Conservation (phyloP, 225 moss, liverwort and hornwort genomes). For the Antitrichia curtipendula region DNA sequence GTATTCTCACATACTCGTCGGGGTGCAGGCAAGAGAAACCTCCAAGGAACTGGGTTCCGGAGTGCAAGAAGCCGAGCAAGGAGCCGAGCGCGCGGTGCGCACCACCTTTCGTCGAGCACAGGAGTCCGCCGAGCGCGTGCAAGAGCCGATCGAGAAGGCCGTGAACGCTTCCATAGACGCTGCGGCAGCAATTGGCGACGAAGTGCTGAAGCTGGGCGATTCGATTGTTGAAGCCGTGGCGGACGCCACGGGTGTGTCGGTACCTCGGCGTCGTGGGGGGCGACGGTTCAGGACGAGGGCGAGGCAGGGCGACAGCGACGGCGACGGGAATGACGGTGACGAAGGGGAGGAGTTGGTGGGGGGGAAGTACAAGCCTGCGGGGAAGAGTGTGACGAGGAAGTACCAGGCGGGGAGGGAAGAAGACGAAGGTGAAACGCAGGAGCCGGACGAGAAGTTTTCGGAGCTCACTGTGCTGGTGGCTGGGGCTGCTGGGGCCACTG, state of each 20-base stretch:
- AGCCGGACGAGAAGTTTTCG: constrained; percentile 6
- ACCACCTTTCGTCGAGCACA: constrained; percentile 18
- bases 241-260: constrained; percentile 46
- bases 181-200: constrained; percentile 39
- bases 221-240: constrained; percentile 39
- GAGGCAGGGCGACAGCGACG: neutral
- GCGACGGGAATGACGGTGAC: neutral
- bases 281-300: neutral
- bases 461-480: constrained; percentile 71
- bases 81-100: constrained; percentile 3
- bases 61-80: neutral
- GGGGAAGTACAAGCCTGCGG: constrained; percentile 25
- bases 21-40: constrained; percentile 4
- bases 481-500: constrained; percentile 75
- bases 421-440: neutral
- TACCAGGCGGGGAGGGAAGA: constrained; percentile 1
- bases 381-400: constrained; percentile 1
- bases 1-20: neutral
- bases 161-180: constrained; percentile 40
- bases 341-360: constrained; percentile 3
- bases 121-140: constrained; percentile 48
- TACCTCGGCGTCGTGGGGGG: neutral
- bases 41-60: neutral
- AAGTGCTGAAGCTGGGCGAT: constrained; percentile 51
- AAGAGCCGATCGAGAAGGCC: constrained; percentile 41